Evolutionary conservation across 1,139 yeast species (phyloP).

Genomic region (Blastobotrys niveus): DNA sequence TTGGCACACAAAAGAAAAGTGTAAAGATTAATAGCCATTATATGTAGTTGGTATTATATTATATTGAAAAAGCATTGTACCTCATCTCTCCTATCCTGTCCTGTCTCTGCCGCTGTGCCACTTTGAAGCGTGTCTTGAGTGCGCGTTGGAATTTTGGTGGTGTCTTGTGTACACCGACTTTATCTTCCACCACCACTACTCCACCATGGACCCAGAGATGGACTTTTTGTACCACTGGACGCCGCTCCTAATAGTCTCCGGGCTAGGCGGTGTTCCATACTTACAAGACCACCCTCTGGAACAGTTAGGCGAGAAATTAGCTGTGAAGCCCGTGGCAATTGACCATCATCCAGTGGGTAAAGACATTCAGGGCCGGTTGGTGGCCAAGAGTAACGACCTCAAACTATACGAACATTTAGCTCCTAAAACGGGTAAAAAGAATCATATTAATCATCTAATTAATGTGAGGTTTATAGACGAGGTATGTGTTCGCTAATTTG

Average conservation of each 20-base stretch:
- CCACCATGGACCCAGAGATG: conserved; percentile 5
- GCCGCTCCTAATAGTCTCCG: conserved; percentile 28
- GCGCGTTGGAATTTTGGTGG: too few relatives aligned
- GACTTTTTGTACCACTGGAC: conserved; percentile 26
- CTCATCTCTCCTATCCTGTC: too few relatives aligned
- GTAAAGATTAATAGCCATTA: too few relatives aligned
- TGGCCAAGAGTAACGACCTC: conserved; percentile 19
- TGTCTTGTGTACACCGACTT: conserved; percentile 2
- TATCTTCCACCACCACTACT: background rate
- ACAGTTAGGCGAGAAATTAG: conserved; percentile 21
- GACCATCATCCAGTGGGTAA: conserved; percentile 18
- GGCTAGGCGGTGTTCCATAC: conserved; percentile 21
- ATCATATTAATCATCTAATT: conserved; percentile 22
- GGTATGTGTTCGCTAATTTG: conserved; percentile 3
- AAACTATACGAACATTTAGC: conserved; percentile 23
- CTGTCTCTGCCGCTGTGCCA: too few relatives aligned
- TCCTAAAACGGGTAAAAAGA: conserved; percentile 17
- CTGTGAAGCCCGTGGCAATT: conserved; percentile 17
- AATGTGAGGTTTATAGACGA: conserved; percentile 24
- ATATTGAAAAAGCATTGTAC: too few relatives aligned
- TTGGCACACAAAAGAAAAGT: too few relatives aligned
- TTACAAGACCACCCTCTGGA: conserved; percentile 21
- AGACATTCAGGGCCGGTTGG: conserved; percentile 19
- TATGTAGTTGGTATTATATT: too few relatives aligned
- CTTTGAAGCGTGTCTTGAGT: too few relatives aligned